Base-by-base conservation (phyloP, 495 filamentous ascomycete genomes). In the Penicillium paxilli region DNA sequence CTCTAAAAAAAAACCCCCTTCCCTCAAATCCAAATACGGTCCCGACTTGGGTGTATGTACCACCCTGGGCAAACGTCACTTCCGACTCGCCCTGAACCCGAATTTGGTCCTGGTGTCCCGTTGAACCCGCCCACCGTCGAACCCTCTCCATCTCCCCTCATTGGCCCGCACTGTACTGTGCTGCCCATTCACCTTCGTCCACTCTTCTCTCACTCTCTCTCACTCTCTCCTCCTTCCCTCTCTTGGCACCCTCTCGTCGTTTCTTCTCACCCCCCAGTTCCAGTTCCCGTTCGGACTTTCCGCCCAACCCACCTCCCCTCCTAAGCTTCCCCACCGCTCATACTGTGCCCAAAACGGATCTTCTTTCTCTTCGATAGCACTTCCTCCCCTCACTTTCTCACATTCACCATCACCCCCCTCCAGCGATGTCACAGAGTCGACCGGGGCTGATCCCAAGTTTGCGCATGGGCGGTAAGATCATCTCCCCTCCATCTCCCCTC, bases 391-490 rank as follows among this genome's bases (percentile, higher is more conserved):
- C 55, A 55, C 26, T 11, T 11, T 11, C 26, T 11, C 26, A 5
- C 26, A 5, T 28, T 11, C 5, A 11, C 11, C 26, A n/a, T n/a
- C 26, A 28, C 11, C 26, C 26, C 5, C 26, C 55, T 32, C 62
- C 61, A 69, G 66, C 70, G 61, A 90, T 90, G 87, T 87, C 84
- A 76, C 83, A 86, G 66, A 89, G 83, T 74, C 79, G 88, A 72
- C 85, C 88, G 58, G 80, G 85, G 73, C 80, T 87, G 63, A 89
- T 91, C 72, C 83, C 84, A 57, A 85, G 80, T 64, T 75, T 92
- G 75, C 83, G 89, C 72, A 91, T 92, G 87, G 89, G 89, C 74
- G 89, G 89, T 90, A 77, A 84, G 87, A 60, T 54, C 44, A 50
- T 41, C 38, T 35, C 26, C 47, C 54, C 22, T 38, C 12, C n/a